phyloP scores from a whole-genome alignment of 1,284 basidiomycete genomes.

The Pseudozyma sp. region DNA sequence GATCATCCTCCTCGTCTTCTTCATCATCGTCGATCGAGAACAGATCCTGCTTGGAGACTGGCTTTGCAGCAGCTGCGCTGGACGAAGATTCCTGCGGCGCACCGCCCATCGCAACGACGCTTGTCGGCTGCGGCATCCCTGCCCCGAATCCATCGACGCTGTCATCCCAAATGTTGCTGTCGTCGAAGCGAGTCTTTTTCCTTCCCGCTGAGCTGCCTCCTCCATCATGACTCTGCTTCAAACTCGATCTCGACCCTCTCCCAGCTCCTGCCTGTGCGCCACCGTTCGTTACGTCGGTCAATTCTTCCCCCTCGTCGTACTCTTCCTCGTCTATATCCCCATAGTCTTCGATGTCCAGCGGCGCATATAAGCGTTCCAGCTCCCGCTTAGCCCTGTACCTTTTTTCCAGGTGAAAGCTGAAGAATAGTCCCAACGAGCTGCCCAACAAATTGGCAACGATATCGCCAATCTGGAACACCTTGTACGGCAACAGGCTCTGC shows the following conservation, averaged over 20 bases:
- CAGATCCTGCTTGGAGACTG: slow-evolving; percentile 21
- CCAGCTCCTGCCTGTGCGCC: background rate
- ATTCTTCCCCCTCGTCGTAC: slow-evolving; percentile 11
- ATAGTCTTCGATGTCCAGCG: slow-evolving; percentile 55
- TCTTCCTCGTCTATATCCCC: slow-evolving; percentile 38
- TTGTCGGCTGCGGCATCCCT: background rate
- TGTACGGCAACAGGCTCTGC: slow-evolving; percentile 84
- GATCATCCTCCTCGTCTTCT: slow-evolving; percentile 26
- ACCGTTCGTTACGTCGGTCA: background rate
- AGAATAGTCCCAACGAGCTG: slow-evolving; percentile 77
- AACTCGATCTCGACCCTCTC: slow-evolving; percentile 7
- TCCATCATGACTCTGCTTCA: slow-evolving; percentile 11
- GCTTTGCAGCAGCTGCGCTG: background rate
- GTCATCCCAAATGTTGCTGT: slow-evolving; percentile 31
- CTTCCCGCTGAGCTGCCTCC: slow-evolving; percentile 2
- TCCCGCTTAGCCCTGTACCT: slow-evolving; percentile 50
- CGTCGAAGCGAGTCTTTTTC: slow-evolving; percentile 36
- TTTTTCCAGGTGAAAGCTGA: slow-evolving; percentile 53
- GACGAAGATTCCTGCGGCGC: background rate
- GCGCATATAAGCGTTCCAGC: slow-evolving; percentile 57
- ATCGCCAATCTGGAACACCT: slow-evolving; percentile 82
- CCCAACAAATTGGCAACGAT: slow-evolving; percentile 85
- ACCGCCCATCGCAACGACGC: background rate
- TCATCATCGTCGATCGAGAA: slow-evolving; percentile 57
- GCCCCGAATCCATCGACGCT: slow-evolving; percentile 24